A percentile compares a stretch with the other conserved stretches of the same genome.
phyloP scores from a whole-genome alignment of 306 rosid genomes.

The Chamaecrista fasciculata region DNA sequence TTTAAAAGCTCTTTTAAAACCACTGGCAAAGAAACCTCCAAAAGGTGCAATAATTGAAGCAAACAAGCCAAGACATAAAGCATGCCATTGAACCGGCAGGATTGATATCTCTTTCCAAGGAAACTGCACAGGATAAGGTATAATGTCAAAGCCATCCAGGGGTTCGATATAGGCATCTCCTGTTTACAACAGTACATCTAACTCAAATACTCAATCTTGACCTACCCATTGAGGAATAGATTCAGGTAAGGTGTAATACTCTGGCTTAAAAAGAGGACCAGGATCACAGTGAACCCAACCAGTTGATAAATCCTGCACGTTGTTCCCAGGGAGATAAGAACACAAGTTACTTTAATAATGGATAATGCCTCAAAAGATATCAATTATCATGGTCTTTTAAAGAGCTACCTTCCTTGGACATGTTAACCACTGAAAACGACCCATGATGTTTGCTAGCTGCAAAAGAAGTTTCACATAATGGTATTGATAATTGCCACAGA shows the following conservation, averaged over 20 bases:
- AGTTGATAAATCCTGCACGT: slow-evolving; percentile 82
- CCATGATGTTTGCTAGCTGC: slow-evolving; percentile 94
- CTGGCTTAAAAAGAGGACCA: slow-evolving; percentile 78
- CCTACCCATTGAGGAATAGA: slow-evolving; percentile 70
- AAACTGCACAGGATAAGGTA: slow-evolving; percentile 51
- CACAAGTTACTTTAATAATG: slow-evolving; percentile 24
- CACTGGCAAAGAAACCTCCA: slow-evolving; percentile 99
- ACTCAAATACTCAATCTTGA: neutral
- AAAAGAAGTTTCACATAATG: slow-evolving; percentile 33
- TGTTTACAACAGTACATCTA: slow-evolving; percentile 1
- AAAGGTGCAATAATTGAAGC: slow-evolving; percentile 96
- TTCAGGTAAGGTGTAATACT: slow-evolving; percentile 51
- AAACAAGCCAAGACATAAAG: slow-evolving; percentile 82
- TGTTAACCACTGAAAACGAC: slow-evolving; percentile 79
- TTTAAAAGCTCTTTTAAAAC: slow-evolving; percentile 96
- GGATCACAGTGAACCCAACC: slow-evolving; percentile 97
- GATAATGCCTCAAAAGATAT: neutral
- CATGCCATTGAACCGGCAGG: slow-evolving; percentile 90
- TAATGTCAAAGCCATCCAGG: neutral
- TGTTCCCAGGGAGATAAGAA: slow-evolving; percentile 25
- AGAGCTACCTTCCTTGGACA: slow-evolving; percentile 90
- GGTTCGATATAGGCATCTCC: slow-evolving; percentile 6
- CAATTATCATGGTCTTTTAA: slow-evolving; percentile 15
- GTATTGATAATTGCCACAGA: slow-evolving; percentile 12
- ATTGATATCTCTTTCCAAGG: slow-evolving; percentile 79